Evolutionary conservation across 2,329 filamentous ascomycete species (phyloP).

Genomic region (Salinomyces thailandicus): DNA sequence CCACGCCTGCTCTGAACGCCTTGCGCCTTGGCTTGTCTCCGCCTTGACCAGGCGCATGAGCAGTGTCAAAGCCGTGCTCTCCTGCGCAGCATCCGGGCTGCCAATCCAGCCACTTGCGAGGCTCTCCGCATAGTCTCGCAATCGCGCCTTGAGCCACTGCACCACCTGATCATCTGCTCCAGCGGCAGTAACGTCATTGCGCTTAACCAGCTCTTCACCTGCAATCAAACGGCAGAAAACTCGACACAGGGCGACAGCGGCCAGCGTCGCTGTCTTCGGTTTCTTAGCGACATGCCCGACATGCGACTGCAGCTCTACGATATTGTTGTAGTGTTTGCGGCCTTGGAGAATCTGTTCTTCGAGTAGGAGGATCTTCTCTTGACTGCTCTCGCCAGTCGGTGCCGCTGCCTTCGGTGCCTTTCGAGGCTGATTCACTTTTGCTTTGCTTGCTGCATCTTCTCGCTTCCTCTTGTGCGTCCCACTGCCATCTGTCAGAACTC

Average conservation of each 20-base stretch:
- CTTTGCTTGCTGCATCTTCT: conserved; percentile 12
- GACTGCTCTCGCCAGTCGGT: conserved; percentile 34
- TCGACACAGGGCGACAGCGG: conserved; percentile 72
- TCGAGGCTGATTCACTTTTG: conserved; percentile 23
- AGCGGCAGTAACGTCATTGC: conserved; percentile 51
- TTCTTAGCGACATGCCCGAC: conserved; percentile 45
- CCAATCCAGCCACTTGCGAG: conserved; percentile 49
- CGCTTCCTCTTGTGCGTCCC: conserved; percentile 36
- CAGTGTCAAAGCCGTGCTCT: conserved; percentile 62
- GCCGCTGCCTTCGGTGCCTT: conserved; percentile 28
- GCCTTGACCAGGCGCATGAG: conserved; percentile 77
- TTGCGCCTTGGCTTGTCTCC: conserved; percentile 49
- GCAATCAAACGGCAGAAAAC: conserved; percentile 75
- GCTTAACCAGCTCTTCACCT: conserved; percentile 57
- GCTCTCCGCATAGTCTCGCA: conserved; percentile 50
- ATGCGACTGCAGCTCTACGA: conserved; percentile 55
- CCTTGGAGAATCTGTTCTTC: conserved; percentile 77
- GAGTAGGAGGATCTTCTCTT: conserved; percentile 60
- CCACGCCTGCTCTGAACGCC: conserved; percentile 52
- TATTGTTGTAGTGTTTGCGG: conserved; percentile 85
- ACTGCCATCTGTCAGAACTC: conserved; percentile 15
- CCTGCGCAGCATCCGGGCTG: conserved; percentile 48
- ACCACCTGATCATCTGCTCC: conserved; percentile 67
- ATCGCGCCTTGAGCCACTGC: conserved; percentile 66
- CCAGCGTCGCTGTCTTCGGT: conserved; percentile 40